Evolutionary conservation across 2,329 filamentous ascomycete species (phyloP), one percentile per base, ranked within the genome.

Genomic region (Ascochyta pisi): DNA sequence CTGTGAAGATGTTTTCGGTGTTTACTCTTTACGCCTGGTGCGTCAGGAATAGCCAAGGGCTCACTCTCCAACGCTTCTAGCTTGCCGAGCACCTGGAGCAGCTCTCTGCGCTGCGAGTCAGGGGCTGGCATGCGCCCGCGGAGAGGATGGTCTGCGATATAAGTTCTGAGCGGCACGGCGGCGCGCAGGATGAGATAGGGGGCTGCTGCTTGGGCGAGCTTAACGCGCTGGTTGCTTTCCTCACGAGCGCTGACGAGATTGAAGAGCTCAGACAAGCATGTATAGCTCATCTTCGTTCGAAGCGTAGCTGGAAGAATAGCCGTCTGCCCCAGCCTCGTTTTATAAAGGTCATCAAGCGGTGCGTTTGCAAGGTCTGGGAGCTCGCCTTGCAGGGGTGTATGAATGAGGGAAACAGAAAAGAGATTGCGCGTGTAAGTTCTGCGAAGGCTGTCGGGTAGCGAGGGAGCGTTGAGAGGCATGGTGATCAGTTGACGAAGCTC

Each of bases 91-190:
- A 93, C 82, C 67, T 90, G 89, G 4, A 90, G 72, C 10, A 99
- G 78, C 71, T 96, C 95, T 59, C 85, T 88, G 39, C 91, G 84
- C 69, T 96, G 91, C 8, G 86, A 88, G 5, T 91, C 81, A 0
- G 94, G 94, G 72, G 95, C 91, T 4, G 95, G 95, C 87, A 96
- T 95, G 45, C 88, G 84, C 0, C 95, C 93, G 13, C 95, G 65
- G 19, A 99, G 80, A 0, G 94, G 93, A 70, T 97, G 94, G 73
- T 99, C 95, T 4, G 92, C 90, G 41, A 96, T 88, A 71, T 96
- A 98, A 0, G 88, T 83, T 52, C 91, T 88, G n/a, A 98, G 78
- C 0, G 91, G 88, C 15, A 96, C 80, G 0, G 90, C 92, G 12
- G 90, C 87, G 3, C 95, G 87, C 2, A 96, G 80, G 40, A 98